Conservation (phyloP, 2,329 filamentous ascomycete species). For the Botrytis medusae region DNA sequence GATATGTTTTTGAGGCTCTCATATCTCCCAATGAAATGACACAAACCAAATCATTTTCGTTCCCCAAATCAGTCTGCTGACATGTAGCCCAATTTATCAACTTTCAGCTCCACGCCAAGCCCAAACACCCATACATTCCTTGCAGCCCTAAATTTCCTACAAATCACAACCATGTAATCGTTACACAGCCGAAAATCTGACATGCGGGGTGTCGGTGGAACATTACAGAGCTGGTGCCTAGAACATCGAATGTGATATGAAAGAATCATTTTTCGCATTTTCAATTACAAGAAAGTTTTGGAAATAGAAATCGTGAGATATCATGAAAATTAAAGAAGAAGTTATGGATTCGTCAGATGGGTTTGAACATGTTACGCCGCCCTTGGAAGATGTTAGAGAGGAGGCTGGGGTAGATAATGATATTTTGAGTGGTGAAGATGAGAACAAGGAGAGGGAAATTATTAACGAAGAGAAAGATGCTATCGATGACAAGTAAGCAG, state of each 20-base stretch:
- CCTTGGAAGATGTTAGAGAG: background rate
- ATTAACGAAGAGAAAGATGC: slow-evolving; percentile 48
- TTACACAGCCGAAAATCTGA: background rate
- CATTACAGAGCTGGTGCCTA: background rate
- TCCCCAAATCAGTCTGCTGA: background rate
- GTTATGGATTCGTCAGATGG: background rate
- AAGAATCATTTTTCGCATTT: background rate
- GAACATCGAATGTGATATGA: background rate
- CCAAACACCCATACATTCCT: background rate
- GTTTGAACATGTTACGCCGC: background rate
- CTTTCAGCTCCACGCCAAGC: background rate
- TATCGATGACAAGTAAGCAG: slow-evolving; percentile 38
- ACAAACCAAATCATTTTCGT: background rate
- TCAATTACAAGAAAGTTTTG: background rate
- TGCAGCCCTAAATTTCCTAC: background rate
- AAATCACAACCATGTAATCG: background rate
- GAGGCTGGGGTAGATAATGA: no score
- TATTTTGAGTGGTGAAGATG: background rate
- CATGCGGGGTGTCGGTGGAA: background rate
- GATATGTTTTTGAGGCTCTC: background rate
- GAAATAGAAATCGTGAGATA: background rate
- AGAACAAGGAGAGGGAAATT: slow-evolving; percentile 35
- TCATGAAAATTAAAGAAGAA: background rate
- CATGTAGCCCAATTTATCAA: background rate
- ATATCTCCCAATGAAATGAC: background rate